These are phyloP conservation scores for Extremus antarcticus DNA, from an alignment of 495 filamentous ascomycete genomes.

Conservation along the genomic window DNA sequence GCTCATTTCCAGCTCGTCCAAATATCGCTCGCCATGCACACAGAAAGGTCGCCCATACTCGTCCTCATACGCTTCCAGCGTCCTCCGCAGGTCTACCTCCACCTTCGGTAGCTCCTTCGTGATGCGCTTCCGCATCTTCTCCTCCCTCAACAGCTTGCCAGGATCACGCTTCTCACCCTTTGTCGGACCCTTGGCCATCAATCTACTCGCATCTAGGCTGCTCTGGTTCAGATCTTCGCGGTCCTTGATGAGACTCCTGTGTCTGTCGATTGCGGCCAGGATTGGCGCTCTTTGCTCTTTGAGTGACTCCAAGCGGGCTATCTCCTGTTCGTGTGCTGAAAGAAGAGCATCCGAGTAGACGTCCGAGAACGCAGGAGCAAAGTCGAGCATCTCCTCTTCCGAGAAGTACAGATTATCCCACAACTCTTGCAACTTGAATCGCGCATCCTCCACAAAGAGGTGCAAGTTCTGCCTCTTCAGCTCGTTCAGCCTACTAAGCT, in stretches of 20 bases:
- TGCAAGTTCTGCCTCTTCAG: constrained; percentile 91
- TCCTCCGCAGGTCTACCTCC: constrained; percentile 65
- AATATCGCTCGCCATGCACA: constrained; percentile 81
- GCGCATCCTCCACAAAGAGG: constrained; percentile 87
- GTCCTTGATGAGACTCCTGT: constrained; percentile 74
- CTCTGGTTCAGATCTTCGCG: constrained; percentile 77
- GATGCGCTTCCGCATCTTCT: constrained; percentile 96
- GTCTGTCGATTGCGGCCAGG: constrained; percentile 69
- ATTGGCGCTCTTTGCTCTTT: constrained; percentile 81
- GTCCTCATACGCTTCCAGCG: constrained; percentile 81
- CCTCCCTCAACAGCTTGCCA: constrained; percentile 84
- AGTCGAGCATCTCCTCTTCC: constrained; percentile 96
- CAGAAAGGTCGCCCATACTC: constrained; percentile 88
- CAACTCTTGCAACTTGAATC: constrained; percentile 78
- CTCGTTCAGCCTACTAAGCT: constrained; percentile 74
- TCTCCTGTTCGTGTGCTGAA: constrained; percentile 79
- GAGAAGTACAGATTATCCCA: constrained; percentile 92
- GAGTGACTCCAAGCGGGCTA: constrained; percentile 65
- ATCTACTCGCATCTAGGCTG: constrained; percentile 84
- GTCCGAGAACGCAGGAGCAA: constrained; percentile 85
- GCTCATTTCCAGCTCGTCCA: constrained; percentile 60
- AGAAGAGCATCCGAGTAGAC: constrained; percentile 85
- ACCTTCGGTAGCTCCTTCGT: constrained; percentile 91
- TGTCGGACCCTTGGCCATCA: constrained; percentile 67
- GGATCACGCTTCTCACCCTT: constrained; percentile 90